Evolutionary conservation across 768 basidiomycete genomes (phyloP), one percentile per base, ranked within the genome.

Genomic region (Gymnopilus dilepis): DNA sequence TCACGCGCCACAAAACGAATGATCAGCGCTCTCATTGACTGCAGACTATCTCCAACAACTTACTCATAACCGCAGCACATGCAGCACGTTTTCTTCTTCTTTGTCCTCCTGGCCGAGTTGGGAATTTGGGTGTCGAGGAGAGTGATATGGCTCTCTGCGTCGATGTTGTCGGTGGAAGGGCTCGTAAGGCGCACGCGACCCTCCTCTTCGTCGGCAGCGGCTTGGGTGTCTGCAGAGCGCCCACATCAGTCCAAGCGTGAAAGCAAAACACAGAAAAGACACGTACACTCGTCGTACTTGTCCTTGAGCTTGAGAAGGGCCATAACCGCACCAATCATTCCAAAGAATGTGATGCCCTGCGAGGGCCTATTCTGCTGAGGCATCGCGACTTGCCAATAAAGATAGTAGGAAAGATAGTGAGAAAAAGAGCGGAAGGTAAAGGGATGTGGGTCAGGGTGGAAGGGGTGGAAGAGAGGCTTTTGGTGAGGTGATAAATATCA

Each of bases 1-100:
- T 9, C 0, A 40, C 28, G 17, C 50, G n/a, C 47, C 15, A 31
- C 17, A n/a, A 28, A n/a, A n/a, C n/a, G 4, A 28, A 17, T n/a
- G 19, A 50, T 31, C 11, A n/a, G 47, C 13, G 19, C 11, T 15
- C 31, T 12, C n/a, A n/a, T n/a, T n/a, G n/a, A 31, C 12, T 12
- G 12, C 11, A 41, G 43, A 26, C 5, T 13, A 12, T 7, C 31
- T 19, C 37, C 22, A 4, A 42, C 4, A 17, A 71, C 82, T 58
- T 54, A 85, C 83, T 80, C 72, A 45, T 82, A 26, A 15, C 83
- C 83, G 67, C 82, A 85, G 73, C 84, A 85, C 24, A 83, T 70
- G 64, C 83, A 86, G 65, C 81, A 83, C 13, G 76, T 74, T 26
- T 60, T 65, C 57, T 67, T 73, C 52, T 72, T 74, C 63, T 75